A percentile compares a stretch with the other conserved stretches of the same genome.
Evolutionary conservation across 1,139 yeast genomes (phyloP).

Genomic region (Magnusiomyces fungicola): DNA sequence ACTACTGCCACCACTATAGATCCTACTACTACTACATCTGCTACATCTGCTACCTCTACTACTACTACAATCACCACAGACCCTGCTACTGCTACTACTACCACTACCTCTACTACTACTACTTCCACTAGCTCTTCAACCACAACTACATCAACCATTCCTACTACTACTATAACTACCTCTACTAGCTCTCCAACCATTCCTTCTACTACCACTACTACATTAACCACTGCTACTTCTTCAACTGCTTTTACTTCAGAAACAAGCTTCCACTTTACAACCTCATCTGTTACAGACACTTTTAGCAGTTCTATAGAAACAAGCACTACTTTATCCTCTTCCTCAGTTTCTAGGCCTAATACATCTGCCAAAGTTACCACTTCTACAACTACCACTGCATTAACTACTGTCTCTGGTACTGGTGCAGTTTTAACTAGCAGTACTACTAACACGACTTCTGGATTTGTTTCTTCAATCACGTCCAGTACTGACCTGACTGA

Average conservation of each 20-base stretch:
- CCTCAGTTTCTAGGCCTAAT: neutral
- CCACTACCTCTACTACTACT: neutral
- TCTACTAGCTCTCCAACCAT: neutral
- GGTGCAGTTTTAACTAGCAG: too few relatives aligned
- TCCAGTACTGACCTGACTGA: neutral
- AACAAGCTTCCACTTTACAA: neutral
- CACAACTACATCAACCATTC: neutral
- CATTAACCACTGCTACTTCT: neutral
- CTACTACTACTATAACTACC: neutral
- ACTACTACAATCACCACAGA: neutral
- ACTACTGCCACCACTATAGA: neutral
- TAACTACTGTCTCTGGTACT: neutral
- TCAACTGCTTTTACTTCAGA: neutral
- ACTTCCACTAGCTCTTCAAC: neutral
- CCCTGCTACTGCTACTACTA: neutral
- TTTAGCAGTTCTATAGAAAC: neutral
- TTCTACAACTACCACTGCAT: neutral
- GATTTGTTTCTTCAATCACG: too few relatives aligned
- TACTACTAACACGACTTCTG: too few relatives aligned
- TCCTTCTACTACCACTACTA: neutral
- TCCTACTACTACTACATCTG: neutral
- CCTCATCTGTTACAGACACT: neutral
- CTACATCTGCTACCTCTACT: neutral
- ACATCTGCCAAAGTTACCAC: neutral
- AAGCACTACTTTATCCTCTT: neutral